Conservation (phyloP, 257 asterid genomes). For the Ophiorrhiza pumila region DNA sequence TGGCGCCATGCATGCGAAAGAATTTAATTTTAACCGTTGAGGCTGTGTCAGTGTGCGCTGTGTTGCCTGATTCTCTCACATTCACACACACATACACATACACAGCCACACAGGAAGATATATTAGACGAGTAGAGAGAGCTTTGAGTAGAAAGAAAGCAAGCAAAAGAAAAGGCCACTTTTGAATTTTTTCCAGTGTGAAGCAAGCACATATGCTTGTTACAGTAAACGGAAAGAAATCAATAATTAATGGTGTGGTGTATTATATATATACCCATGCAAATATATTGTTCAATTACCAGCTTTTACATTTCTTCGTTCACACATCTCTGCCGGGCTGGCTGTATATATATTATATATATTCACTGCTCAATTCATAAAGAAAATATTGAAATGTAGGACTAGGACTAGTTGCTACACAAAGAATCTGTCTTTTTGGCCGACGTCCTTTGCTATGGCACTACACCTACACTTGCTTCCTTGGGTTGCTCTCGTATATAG, state of each 20-base stretch:
- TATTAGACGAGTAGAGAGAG: conserved; percentile 2
- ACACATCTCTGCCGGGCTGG: conserved; percentile 46
- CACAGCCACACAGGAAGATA: background rate
- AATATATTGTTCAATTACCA: background rate
- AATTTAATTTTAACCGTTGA: too few relatives aligned
- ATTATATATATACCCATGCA: conserved; percentile 11
- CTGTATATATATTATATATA: too few relatives aligned
- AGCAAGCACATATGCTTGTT: conserved; percentile 76
- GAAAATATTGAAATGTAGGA: too few relatives aligned
- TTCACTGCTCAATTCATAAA: too few relatives aligned
- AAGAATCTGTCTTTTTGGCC: conserved; percentile 42
- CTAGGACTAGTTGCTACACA: conserved; percentile 21
- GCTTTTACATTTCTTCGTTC: conserved; percentile 48
- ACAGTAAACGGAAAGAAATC: conserved; percentile 14
- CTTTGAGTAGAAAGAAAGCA: conserved; percentile 88
- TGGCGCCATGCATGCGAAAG: too few relatives aligned
- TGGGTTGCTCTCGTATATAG: background rate
- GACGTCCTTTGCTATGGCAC: background rate
- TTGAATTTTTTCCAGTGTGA: conserved; percentile 40
- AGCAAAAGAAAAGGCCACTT: conserved; percentile 49
- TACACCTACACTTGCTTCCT: background rate
- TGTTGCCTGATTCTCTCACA: too few relatives aligned
- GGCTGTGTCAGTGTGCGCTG: too few relatives aligned
- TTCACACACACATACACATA: background rate
- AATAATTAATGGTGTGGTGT: background rate